A percentile compares a stretch with the other conserved stretches of the same genome.
Evolutionary conservation across 2,329 filamentous ascomycete genomes (phyloP).

Genomic region (Nectriaceae sp.): DNA sequence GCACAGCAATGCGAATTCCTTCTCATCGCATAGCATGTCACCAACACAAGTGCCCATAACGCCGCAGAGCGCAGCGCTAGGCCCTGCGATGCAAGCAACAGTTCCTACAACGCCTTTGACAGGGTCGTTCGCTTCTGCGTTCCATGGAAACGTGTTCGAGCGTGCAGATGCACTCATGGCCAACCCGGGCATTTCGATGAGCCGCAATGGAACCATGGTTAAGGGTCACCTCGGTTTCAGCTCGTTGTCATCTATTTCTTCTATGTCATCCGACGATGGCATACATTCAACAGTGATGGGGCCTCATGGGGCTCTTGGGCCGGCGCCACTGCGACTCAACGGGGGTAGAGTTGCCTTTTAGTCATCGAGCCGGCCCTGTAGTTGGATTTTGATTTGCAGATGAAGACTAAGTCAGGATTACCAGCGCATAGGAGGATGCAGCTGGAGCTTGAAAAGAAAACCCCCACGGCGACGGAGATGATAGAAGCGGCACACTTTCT

Average conservation of each 20-base stretch:
- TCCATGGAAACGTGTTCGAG: constrained; percentile 62
- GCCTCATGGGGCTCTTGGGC: constrained; percentile 33
- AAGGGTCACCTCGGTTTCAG: constrained; percentile 42
- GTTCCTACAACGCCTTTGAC: constrained; percentile 72
- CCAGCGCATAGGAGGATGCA: no score
- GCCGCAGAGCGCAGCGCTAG: constrained; percentile 84
- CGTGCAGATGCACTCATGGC: constrained; percentile 59
- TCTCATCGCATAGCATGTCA: constrained; percentile 29
- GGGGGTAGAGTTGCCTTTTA: constrained; percentile 41
- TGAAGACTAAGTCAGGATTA: background rate
- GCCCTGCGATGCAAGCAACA: constrained; percentile 87
- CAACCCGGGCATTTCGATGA: constrained; percentile 59
- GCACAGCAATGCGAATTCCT: constrained; percentile 21
- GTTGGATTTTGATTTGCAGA: constrained; percentile 2
- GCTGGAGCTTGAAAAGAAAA: background rate
- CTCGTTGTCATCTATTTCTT: constrained; percentile 43
- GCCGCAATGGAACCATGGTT: constrained; percentile 50
- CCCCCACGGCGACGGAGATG: background rate
- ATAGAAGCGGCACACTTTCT: no score
- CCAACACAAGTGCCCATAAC: constrained; percentile 66
- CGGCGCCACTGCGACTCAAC: constrained; percentile 38
- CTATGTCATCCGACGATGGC: constrained; percentile 43
- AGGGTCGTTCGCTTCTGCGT: constrained; percentile 55
- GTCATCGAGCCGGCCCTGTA: constrained; percentile 7
- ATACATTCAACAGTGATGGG: constrained; percentile 35